Percentiles rank a stretch among this genome's conserved stretches.
Conservation (phyloP, 2,329 filamentous ascomycete genomes). For the Plenodomus lindquistii region DNA sequence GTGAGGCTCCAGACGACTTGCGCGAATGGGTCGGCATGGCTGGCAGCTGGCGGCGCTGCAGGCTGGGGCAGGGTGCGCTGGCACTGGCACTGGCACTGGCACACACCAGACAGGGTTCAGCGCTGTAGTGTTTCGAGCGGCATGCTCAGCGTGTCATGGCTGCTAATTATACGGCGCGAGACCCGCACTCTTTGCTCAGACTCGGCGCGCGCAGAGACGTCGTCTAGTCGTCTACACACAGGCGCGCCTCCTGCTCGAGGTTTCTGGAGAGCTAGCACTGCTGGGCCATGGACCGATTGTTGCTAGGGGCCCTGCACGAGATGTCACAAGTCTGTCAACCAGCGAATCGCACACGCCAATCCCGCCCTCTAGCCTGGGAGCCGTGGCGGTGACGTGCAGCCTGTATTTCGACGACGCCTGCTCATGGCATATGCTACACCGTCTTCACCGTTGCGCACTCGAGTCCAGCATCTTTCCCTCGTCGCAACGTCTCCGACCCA, state of each 20-base stretch:
- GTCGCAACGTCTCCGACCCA: too few species aligned
- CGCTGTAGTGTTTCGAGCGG: conserved; percentile 14
- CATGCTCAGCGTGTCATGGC: conserved; percentile 24
- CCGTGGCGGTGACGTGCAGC: conserved; percentile 2
- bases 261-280: conserved; percentile 10
- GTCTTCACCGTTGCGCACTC: too few species aligned
- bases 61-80: conserved; percentile 17
- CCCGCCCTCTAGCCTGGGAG: neutral
- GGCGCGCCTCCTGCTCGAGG: conserved; percentile 12
- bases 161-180: conserved; percentile 13
- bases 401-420: neutral
- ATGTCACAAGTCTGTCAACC: neutral
- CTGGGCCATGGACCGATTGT: conserved; percentile 10
- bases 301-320: conserved; percentile 11
- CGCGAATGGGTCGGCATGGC: conserved; percentile 18
- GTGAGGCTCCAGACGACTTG: conserved; percentile 17
- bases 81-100: too few species aligned
- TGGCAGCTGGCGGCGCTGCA: conserved; percentile 16
- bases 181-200: too few species aligned
- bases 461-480: too few species aligned
- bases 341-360: neutral
- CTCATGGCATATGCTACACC: too few species aligned
- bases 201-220: conserved; percentile 13
- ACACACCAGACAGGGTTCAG: conserved; percentile 23
- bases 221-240: too few species aligned